These are phyloP conservation scores for Dimocarpus longan DNA, from an alignment of 345 rosid genomes.

Conservation along the genomic window DNA sequence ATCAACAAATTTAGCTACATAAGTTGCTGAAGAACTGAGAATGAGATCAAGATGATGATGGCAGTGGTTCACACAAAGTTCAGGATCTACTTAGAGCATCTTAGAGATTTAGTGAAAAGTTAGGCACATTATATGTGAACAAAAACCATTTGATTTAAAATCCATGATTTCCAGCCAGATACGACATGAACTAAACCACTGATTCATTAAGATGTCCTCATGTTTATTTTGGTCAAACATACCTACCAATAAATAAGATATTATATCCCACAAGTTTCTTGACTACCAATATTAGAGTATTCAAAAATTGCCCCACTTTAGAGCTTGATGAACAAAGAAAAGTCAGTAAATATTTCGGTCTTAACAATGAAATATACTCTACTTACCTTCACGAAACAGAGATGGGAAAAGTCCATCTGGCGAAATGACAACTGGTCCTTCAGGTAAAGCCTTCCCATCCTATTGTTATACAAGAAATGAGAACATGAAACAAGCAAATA, in stretches of 20 bases:
- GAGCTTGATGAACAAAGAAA: not conserved
- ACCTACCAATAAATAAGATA: not conserved
- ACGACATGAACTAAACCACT: too few relatives aligned
- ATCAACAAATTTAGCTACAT: too few relatives aligned
- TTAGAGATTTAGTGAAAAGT: too few relatives aligned
- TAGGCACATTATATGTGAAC: too few relatives aligned
- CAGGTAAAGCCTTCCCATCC: constrained; percentile 96
- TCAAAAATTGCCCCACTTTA: not conserved
- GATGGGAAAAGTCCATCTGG: constrained; percentile 99
- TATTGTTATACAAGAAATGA: constrained; percentile 22
- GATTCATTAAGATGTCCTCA: too few relatives aligned
- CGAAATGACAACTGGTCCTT: constrained; percentile 96
- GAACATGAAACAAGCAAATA: not conserved
- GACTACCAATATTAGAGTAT: not conserved
- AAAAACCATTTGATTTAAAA: too few relatives aligned
- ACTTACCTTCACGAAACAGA: constrained; percentile 84
- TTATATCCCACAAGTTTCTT: not conserved
- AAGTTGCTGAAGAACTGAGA: too few relatives aligned
- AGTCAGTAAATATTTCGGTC: not conserved
- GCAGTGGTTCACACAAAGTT: too few relatives aligned
- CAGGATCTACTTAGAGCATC: too few relatives aligned
- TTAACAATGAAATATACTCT: constrained; percentile 1
- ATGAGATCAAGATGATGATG: too few relatives aligned
- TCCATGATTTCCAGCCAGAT: too few relatives aligned
- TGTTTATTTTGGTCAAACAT: too few relatives aligned